Conservation (phyloP, 2,329 filamentous ascomycete species). For the Rutstroemia sp. region DNA sequence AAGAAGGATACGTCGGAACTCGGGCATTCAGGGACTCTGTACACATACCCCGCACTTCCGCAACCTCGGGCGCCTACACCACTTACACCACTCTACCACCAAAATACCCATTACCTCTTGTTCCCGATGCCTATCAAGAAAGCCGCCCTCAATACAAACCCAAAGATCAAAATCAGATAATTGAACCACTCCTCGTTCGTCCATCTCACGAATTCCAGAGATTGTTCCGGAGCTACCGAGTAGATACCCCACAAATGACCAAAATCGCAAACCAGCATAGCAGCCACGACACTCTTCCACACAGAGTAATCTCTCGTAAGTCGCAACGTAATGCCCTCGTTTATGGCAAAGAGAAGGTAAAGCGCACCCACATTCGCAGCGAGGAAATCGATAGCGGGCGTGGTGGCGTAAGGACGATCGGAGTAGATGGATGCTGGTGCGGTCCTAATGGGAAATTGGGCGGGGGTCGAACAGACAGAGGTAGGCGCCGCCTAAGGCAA, state of each 20-base stretch:
- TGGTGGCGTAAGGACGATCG: slow-evolving; percentile 12
- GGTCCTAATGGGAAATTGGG: neutral
- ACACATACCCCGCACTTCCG: no score
- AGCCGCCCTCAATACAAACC: slow-evolving; percentile 28
- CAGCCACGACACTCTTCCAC: slow-evolving; percentile 23
- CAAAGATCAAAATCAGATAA: slow-evolving; percentile 28
- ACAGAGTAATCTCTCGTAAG: slow-evolving; percentile 24
- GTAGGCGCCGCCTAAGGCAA: slow-evolving; percentile 20
- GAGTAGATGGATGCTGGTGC: slow-evolving; percentile 13
- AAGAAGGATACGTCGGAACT: no score
- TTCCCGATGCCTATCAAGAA: slow-evolving; percentile 32
- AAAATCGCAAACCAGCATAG: slow-evolving; percentile 25
- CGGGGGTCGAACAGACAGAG: slow-evolving; percentile 14
- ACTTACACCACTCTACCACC: no score
- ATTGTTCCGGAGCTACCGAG: slow-evolving; percentile 26
- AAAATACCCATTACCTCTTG: neutral
- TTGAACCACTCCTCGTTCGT: slow-evolving; percentile 33
- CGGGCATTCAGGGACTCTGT: no score
- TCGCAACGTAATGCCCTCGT: slow-evolving; percentile 27
- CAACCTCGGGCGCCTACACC: no score
- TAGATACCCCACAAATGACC: slow-evolving; percentile 31
- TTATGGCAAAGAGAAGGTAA: slow-evolving; percentile 28
- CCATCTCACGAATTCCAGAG: slow-evolving; percentile 28
- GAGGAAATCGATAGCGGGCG: slow-evolving; percentile 20
- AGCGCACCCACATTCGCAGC: slow-evolving; percentile 27